Base-by-base conservation (phyloP, 2,329 filamentous ascomycete genomes). In the Diaporthe eres region DNA sequence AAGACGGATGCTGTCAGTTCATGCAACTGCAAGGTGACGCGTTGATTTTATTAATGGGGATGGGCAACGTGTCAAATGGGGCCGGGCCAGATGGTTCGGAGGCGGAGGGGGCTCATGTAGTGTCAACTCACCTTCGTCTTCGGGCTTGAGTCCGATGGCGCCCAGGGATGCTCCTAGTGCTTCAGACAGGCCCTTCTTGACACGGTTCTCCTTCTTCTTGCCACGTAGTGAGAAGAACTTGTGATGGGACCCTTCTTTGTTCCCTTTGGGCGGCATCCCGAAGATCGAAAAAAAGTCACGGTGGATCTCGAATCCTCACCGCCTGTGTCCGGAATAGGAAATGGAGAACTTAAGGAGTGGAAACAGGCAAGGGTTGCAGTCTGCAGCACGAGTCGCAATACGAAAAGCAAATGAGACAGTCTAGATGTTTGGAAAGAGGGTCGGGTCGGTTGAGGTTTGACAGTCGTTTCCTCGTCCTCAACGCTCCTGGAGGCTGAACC, bases 181-280 rank as follows among this genome's bases (percentile, higher is more conserved):
- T 47, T 75, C 74, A 39, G 74, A 72, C 51, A 77, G 76, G 37
- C 76, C 76, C 70, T 74, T 77, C 71, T 77, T 75, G 39, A 77
- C 76, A 57, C 74, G 67, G 15, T 53, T 75, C 34, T 74, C 76
- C 61, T 77, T 77, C 70, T 75, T 77, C 51, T 75, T 75, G 70
- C 76, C 76, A 67, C 76, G 76, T 25, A 77, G 55, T 53, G 76
- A 77, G 49, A 77, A 77, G 67, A 77, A 75, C 58, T 77, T 75
- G 71, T 77, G 70, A 42, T 72, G 55, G 58, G 75, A 77, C 74
- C 73, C 75, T 55, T 75, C 74, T 44, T 75, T 77, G 68, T 57
- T 47, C 55, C 72, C 75, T 55, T 77, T 75, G 44, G 73, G 63
- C 49, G 76, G 70, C 76, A 75, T 77, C 53, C 42, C 72, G 70